Evolutionary conservation across 1,284 basidiomycete species (phyloP).

Genomic region (Marasmius fiardii): DNA sequence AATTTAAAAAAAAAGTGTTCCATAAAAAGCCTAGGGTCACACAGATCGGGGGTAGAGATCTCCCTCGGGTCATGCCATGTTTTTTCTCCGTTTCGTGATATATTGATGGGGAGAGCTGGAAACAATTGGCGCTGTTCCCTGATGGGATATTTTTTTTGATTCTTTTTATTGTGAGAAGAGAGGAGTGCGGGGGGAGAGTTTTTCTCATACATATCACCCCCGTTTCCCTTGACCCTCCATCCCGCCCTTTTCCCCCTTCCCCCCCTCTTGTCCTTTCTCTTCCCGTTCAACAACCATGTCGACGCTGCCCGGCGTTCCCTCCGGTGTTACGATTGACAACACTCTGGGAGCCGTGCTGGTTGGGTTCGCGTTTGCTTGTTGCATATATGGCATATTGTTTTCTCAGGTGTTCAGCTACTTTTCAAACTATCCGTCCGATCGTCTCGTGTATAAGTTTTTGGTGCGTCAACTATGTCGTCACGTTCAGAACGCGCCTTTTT

Average conservation of each 20-base stretch:
- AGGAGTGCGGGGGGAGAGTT: no score
- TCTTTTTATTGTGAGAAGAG: no score
- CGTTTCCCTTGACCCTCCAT: background rate
- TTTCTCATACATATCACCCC: background rate
- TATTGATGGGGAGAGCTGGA: no score
- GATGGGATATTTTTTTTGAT: no score
- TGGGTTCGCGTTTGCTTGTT: slow-evolving; percentile 55
- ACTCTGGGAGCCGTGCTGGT: slow-evolving; percentile 60
- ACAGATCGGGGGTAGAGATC: no score
- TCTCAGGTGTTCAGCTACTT: slow-evolving; percentile 54
- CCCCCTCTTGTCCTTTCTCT: background rate
- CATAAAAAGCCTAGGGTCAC: no score
- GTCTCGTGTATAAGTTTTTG: slow-evolving; percentile 46
- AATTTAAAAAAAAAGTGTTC: no score
- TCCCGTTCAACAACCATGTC: background rate
- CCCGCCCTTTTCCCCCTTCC: background rate
- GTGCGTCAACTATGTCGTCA: slow-evolving; percentile 34
- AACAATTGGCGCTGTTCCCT: background rate
- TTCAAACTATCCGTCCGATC: slow-evolving; percentile 51
- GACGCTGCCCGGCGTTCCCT: background rate
- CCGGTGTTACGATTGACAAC: slow-evolving; percentile 31
- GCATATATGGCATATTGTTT: slow-evolving; percentile 44
- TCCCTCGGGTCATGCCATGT: no score
- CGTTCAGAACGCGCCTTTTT: background rate
- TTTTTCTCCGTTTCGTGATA: no score